Percentiles rank a stretch among this genome's conserved stretches.
Conservation (phyloP, 2,329 filamentous ascomycete genomes). For the Ascochyta clinopodiicola region DNA sequence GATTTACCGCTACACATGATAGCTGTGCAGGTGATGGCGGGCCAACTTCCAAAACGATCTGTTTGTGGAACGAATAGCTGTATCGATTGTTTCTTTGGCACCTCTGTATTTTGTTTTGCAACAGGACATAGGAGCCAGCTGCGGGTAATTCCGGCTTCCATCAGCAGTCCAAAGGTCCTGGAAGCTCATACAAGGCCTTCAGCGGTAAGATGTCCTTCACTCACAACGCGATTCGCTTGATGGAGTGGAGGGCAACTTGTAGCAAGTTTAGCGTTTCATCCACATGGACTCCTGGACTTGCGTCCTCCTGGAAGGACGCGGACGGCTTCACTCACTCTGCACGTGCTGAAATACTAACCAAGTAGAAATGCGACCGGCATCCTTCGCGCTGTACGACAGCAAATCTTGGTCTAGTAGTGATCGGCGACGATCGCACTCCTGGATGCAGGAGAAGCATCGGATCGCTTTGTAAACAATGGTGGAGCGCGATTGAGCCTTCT, state of each 20-base stretch:
- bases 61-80: neutral
- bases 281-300: constrained; percentile 4
- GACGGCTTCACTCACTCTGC: constrained; percentile 20
- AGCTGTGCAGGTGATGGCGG: constrained; percentile 20
- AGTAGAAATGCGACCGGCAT: constrained; percentile 24
- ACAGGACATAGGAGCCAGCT: constrained; percentile 14
- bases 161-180: constrained; percentile 3
- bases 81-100: constrained; percentile 6
- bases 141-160: neutral
- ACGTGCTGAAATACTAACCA: constrained; percentile 32
- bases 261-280: neutral
- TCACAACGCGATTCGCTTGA: neutral
- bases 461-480: constrained; percentile 30
- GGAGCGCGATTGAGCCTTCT: constrained; percentile 37
- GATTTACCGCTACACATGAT: constrained; percentile 20
- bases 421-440: constrained; percentile 33
- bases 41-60: constrained; percentile 6
- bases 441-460: constrained; percentile 26
- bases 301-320: constrained; percentile 20
- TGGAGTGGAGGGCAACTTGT: neutral
- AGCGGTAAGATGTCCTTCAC: constrained; percentile 11
- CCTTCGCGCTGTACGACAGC: constrained; percentile 25
- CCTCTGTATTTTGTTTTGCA: constrained; percentile 18
- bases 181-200: constrained; percentile 11
- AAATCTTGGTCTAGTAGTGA: constrained; percentile 36